phyloP scores from a whole-genome alignment of 805 yeast genomes.

The Saturnispora galanensis region DNA sequence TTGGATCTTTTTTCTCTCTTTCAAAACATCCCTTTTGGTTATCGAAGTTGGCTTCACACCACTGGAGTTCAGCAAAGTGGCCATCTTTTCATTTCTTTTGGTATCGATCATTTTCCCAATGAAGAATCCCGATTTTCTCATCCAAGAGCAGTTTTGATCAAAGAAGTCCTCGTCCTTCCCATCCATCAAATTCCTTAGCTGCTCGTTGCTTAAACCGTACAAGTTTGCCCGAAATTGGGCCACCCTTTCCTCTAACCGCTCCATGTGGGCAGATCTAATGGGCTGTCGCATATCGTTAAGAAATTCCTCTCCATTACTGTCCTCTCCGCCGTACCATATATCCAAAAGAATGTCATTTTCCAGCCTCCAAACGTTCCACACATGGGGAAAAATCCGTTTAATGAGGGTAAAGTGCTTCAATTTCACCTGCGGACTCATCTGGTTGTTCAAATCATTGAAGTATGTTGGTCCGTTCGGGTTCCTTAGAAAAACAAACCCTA shows the following conservation, averaged over 20 bases:
- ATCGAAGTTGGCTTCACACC: too few species aligned
- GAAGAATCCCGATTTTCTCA: background rate
- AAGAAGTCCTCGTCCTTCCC: background rate
- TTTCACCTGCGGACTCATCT: conserved; percentile 4
- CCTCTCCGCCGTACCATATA: background rate
- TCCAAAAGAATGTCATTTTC: conserved; percentile 3
- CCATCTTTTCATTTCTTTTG: background rate
- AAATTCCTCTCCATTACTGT: background rate
- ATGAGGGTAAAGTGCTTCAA: background rate
- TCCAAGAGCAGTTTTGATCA: background rate
- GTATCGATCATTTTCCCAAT: background rate
- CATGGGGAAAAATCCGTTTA: background rate
- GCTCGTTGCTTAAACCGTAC: background rate
- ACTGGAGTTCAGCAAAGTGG: background rate
- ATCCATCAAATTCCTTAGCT: background rate
- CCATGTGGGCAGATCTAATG: background rate
- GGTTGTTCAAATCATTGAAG: conserved; percentile 5
- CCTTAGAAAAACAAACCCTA: conserved; percentile 5
- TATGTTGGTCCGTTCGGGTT: conserved; percentile 2
- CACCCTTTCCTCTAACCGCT: background rate
- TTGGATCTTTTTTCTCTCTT: background rate
- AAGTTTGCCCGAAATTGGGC: background rate
- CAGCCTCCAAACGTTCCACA: conserved; percentile 6
- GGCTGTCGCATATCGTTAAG: background rate
- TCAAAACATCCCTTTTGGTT: background rate